Base-by-base conservation (phyloP, 75 land plant genomes). In the Picea sitchensis region DNA sequence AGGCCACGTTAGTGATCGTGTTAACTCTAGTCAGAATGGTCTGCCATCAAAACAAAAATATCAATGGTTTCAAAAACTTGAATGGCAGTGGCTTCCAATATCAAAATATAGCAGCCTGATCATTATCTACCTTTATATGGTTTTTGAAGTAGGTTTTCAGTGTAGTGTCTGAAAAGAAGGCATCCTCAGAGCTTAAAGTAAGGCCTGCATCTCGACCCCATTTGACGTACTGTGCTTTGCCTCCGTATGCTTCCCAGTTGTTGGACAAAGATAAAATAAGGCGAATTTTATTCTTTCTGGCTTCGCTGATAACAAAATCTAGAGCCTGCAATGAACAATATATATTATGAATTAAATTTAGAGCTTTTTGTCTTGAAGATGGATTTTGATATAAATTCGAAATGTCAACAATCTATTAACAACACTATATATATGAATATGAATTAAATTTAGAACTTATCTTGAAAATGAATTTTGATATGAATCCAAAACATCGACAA, bases 1-100 rank as follows among this genome's bases (percentile, higher is more conserved):
- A 92, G 41, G 77, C 82, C 69, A 92, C 83, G 54, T 86, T 84
- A 36, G 87, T 90, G 20, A 92, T 18, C 38, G 77, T 88, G 63
- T 92, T 92, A 2, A 74, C 73, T 65, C 92, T 83, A 20, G 88
- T 90, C 30, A 90, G 74, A 26, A 92, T 81, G 8, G 77, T 58
- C 94, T 92, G 76, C 73, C 31, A 38, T 17, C 34, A 62, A 26
- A 62, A 62, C 6, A 62, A 21, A 21, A n/a, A 7, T 4, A 26
- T 21, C n/a, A 62, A 8, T 3, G 9, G 23, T 5, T n/a, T n/a
- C 9, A 62, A 62, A 62, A 62, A 5, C 88, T 8, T 59, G 2
- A 59, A 14, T 59, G 60, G 13, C 17, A 15, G 2, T 12, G 17
- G 3, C 17, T 0, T 59, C 60, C 13, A 59, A 59, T 59, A 15